Conservation (phyloP, 306 rosid genomes). For the Pterocarpus santalinus region DNA sequence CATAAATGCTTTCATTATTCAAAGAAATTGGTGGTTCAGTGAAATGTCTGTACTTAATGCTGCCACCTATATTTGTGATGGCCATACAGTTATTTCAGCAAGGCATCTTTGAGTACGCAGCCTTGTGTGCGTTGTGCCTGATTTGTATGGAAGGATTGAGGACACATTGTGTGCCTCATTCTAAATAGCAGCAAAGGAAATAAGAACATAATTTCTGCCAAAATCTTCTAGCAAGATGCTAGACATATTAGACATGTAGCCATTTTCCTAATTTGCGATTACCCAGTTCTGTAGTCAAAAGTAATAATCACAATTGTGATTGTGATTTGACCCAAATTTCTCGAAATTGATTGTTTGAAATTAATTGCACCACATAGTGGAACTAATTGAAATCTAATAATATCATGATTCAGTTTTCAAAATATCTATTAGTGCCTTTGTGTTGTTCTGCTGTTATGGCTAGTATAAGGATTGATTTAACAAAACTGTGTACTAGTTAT, state of each 20-base stretch:
- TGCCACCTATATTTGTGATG: conserved; percentile 12
- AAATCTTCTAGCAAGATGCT: background rate
- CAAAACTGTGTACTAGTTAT: background rate
- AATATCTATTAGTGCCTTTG: conserved; percentile 5
- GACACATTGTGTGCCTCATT: background rate
- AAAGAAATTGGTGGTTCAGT: conserved; percentile 8
- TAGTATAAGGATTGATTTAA: conserved; percentile 36
- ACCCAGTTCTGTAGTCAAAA: conserved; percentile 15
- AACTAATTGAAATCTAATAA: conserved; percentile 28
- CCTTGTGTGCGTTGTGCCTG: conserved; percentile 2
- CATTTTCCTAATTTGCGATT: conserved; percentile 10
- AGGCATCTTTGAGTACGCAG: background rate
- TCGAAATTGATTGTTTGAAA: conserved; percentile 11
- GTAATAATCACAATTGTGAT: background rate
- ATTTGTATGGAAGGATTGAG: background rate
- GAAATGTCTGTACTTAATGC: conserved; percentile 9
- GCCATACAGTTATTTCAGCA: conserved; percentile 1
- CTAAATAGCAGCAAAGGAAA: background rate
- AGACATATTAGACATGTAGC: conserved; percentile 3
- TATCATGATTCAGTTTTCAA: conserved; percentile 2
- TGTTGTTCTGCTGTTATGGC: conserved; percentile 3
- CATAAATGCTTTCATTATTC: conserved; percentile 13
- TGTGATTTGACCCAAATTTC: background rate
- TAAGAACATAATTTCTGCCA: conserved; percentile 5
- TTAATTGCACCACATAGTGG: conserved; percentile 21